Conservation (phyloP, 805 yeast genomes). For the Metschnikowia aberdeeniae region DNA sequence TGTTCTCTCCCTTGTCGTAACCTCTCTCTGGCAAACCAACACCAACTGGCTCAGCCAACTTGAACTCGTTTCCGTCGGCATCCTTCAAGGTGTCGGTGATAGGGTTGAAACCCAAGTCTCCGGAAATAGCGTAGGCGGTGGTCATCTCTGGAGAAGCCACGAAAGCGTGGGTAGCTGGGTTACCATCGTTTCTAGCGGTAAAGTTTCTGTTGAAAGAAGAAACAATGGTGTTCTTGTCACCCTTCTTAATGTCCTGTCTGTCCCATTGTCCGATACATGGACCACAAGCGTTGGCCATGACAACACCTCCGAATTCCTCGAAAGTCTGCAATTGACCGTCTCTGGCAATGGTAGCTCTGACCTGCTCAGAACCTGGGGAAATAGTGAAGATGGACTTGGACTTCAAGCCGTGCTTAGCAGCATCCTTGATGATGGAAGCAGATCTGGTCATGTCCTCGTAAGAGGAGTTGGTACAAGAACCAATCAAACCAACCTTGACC, state of each 20-base stretch:
- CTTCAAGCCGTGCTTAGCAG: constrained; percentile 85
- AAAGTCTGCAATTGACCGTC: constrained; percentile 90
- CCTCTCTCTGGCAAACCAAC: constrained; percentile 87
- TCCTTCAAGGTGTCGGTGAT: constrained; percentile 84
- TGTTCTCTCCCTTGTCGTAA: constrained; percentile 89
- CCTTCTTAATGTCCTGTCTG: constrained; percentile 86
- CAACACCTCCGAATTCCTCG: constrained; percentile 88
- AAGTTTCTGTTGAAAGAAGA: constrained; percentile 98
- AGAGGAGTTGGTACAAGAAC: constrained; percentile 98
- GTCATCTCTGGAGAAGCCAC: constrained; percentile 96
- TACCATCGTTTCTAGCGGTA: constrained; percentile 97
- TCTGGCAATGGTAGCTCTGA: constrained; percentile 95
- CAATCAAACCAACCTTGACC: constrained; percentile 92
- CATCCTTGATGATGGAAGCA: constrained; percentile 87
- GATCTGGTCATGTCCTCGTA: constrained; percentile 98
- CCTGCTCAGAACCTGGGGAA: constrained; percentile 98
- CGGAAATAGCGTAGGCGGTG: constrained; percentile 93
- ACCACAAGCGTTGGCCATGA: constrained; percentile 97
- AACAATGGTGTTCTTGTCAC: constrained; percentile 93
- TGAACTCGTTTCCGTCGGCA: constrained; percentile 86
- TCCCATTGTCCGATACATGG: constrained; percentile 99
- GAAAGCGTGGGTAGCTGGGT: constrained; percentile 95
- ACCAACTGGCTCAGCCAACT: constrained; percentile 82
- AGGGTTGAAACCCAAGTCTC: constrained; percentile 96
- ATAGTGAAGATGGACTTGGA: constrained; percentile 90